These are phyloP conservation scores for Kwoniella pini DNA, from an alignment of 768 basidiomycete genomes.

Conservation along the genomic window DNA sequence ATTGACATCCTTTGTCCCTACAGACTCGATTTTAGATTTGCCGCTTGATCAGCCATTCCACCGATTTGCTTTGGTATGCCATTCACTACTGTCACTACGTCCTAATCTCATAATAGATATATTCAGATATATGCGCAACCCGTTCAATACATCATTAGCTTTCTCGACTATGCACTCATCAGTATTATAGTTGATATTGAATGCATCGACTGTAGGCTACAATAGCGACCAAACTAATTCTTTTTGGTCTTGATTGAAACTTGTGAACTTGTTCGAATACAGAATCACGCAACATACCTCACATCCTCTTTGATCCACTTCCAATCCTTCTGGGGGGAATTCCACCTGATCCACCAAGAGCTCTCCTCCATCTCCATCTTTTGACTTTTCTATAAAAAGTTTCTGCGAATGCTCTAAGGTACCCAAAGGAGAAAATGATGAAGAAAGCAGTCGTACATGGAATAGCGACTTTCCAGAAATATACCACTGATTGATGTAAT, in stretches of 20 bases:
- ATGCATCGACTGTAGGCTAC: background rate
- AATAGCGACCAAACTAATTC: too few relatives aligned
- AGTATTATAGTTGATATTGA: background rate
- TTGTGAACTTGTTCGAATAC: too few relatives aligned
- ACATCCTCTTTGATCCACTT: slow-evolving; percentile 1
- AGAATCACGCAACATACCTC: too few relatives aligned
- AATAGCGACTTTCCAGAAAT: slow-evolving; percentile 53
- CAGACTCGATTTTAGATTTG: slow-evolving; percentile 29
- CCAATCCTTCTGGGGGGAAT: background rate
- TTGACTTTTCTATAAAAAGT: slow-evolving; percentile 9
- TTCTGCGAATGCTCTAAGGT: slow-evolving; percentile 26
- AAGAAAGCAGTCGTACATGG: slow-evolving; percentile 50
- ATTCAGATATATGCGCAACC: too few relatives aligned
- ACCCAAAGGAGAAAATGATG: slow-evolving; percentile 47
- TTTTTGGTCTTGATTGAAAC: too few relatives aligned
- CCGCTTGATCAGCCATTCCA: background rate
- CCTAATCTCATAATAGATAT: too few relatives aligned
- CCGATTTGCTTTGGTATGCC: background rate
- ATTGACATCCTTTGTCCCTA: background rate
- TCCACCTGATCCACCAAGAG: slow-evolving; percentile 1
- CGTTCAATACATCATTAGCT: background rate
- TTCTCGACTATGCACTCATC: background rate
- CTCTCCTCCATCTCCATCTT: slow-evolving; percentile 15
- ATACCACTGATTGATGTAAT: slow-evolving; percentile 31
- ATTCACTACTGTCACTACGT: too few relatives aligned